A percentile compares a stretch with the other conserved stretches of the same genome.
Evolutionary conservation across 345 rosid species (phyloP).

Genomic region (Bruguiera sexangula): DNA sequence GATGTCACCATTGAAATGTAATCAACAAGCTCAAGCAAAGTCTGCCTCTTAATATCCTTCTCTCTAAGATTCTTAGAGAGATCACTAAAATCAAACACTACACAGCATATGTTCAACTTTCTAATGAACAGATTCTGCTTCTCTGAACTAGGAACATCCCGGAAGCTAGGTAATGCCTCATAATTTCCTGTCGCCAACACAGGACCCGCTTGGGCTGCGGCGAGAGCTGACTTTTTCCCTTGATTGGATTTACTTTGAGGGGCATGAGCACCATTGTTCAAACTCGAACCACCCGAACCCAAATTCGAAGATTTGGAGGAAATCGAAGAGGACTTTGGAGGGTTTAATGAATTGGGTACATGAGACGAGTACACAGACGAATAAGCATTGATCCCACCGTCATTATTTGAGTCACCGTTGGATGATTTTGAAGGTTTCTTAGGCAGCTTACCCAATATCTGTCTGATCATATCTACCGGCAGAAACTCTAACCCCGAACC

Average conservation of each 20-base stretch:
- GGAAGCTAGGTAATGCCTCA: constrained; percentile 65
- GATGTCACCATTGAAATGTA: constrained; percentile 45
- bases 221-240: constrained; percentile 11
- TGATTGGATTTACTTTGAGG: constrained; percentile 5
- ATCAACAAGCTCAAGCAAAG: constrained; percentile 70
- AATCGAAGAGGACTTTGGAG: constrained; percentile 17
- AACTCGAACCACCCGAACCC: neutral
- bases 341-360: neutral
- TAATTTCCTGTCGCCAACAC: constrained; percentile 15
- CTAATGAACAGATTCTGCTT: constrained; percentile 60
- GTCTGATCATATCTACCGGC: constrained; percentile 59
- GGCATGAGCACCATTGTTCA: constrained; percentile 1
- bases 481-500: constrained; percentile 10
- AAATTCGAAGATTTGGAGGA: constrained; percentile 15
- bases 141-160: constrained; percentile 60
- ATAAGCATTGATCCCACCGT: constrained; percentile 2
- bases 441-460: constrained; percentile 73
- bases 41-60: constrained; percentile 78
- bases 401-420: constrained; percentile 16
- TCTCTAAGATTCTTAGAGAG: constrained; percentile 60
- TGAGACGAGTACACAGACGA: constrained; percentile 5
- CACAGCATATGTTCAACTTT: constrained; percentile 62
- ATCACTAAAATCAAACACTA: constrained; percentile 63
- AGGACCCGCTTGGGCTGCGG: neutral
- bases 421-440: constrained; percentile 66